Evolutionary conservation across 257 asterid species (phyloP).

Genomic region (Solanum arcanum): DNA sequence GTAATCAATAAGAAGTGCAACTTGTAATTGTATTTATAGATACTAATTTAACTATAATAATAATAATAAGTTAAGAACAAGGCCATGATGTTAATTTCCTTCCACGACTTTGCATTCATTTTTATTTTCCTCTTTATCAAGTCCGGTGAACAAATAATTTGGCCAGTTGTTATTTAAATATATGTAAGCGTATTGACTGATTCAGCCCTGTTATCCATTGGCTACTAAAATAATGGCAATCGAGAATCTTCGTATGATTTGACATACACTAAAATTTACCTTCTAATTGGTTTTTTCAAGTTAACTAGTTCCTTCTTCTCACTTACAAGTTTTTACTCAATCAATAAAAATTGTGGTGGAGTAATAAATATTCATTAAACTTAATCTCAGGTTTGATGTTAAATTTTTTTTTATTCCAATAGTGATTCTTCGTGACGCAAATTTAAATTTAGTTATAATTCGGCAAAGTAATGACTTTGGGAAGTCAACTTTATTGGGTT

Average conservation of each 20-base stretch:
- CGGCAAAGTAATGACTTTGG: background rate
- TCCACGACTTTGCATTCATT: too few species aligned
- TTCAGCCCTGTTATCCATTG: background rate
- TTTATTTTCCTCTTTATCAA: too few species aligned
- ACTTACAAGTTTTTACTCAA: background rate
- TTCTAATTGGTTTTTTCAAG: background rate
- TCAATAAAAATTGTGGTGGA: background rate
- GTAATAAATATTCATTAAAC: background rate
- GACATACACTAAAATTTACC: background rate
- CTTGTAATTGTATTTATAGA: too few species aligned
- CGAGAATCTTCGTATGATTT: background rate
- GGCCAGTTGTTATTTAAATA: background rate
- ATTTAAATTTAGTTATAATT: background rate
- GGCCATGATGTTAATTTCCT: too few species aligned
- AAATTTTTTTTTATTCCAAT: background rate
- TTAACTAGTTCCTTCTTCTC: background rate
- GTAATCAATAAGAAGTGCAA: too few species aligned
- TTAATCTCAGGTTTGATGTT: background rate
- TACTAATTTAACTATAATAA: too few species aligned
- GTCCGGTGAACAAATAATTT: too few species aligned
- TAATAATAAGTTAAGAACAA: background rate
- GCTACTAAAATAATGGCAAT: background rate
- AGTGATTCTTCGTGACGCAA: accelerated
- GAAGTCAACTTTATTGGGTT: background rate
- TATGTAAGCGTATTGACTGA: background rate